Evolutionary conservation across 495 filamentous ascomycete genomes (phyloP).

Genomic region (Cercophora sp.): DNA sequence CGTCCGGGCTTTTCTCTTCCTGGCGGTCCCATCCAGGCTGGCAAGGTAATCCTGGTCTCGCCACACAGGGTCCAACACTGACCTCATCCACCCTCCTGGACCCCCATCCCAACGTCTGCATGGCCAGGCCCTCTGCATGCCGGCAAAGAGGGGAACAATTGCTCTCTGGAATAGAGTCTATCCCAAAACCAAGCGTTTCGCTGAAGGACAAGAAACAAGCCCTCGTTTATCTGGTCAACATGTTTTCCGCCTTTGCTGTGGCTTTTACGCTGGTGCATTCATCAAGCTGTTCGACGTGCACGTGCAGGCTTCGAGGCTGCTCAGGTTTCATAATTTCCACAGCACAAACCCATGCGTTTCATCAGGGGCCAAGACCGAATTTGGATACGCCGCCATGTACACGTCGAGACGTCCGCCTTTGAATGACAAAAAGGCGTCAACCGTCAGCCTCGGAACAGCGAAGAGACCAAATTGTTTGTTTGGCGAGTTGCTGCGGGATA

Average conservation of each 20-base stretch:
- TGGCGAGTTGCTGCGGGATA: neutral
- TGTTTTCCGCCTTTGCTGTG: neutral
- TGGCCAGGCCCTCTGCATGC: slow-evolving; percentile 4
- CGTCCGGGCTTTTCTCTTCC: neutral
- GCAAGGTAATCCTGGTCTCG: neutral
- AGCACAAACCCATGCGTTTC: slow-evolving; percentile 1
- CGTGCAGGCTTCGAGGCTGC: too few species aligned
- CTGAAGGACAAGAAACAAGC: neutral
- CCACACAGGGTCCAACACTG: too few species aligned
- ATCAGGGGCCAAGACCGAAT: neutral
- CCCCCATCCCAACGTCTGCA: slow-evolving; percentile 4
- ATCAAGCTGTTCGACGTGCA: too few species aligned
- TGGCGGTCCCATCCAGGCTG: neutral
- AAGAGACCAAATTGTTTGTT: neutral
- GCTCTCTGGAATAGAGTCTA: neutral
- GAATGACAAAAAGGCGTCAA: too few species aligned
- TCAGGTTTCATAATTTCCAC: slow-evolving; percentile 14
- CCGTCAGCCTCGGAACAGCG: neutral
- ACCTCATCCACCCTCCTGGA: neutral
- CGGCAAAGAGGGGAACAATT: neutral
- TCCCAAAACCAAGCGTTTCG: neutral
- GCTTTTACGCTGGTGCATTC: neutral
- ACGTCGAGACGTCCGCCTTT: neutral
- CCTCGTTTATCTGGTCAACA: too few species aligned
- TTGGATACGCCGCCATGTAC: neutral